Percentiles rank a stretch among this genome's conserved stretches.
phyloP scores from a whole-genome alignment of 768 basidiomycete species.

The Macrolepiota fuliginosa region DNA sequence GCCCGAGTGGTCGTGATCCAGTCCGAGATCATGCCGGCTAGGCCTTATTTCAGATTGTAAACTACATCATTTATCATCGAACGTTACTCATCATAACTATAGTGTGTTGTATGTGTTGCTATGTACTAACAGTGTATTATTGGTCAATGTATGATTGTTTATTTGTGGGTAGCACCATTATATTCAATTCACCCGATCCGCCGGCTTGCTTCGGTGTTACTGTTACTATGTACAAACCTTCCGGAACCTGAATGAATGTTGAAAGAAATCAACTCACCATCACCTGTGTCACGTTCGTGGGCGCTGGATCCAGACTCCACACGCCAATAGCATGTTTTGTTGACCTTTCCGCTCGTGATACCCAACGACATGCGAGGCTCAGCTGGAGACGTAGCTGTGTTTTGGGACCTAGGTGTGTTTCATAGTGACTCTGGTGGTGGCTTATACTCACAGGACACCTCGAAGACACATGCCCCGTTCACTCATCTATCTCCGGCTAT shows the following conservation, averaged over 20 bases:
- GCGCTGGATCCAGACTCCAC: neutral
- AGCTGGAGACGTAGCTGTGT: constrained; percentile 2
- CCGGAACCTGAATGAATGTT: neutral
- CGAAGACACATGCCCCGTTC: constrained; percentile 4
- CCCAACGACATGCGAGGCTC: neutral
- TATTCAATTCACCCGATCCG: neutral
- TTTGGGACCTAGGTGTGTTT: constrained; percentile 8
- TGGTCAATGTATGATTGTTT: neutral
- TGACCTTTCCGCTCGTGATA: neutral
- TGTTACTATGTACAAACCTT: no score
- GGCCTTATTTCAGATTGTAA: no score
- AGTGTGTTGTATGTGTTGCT: neutral
- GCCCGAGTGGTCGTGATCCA: constrained; percentile 23
- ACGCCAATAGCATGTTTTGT: neutral
- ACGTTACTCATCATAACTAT: neutral
- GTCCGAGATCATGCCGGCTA: neutral
- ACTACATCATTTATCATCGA: neutral
- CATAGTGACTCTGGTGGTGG: neutral
- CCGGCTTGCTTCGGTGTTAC: no score
- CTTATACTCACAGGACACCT: neutral
- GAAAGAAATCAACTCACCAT: neutral
- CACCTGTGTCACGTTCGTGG: neutral
- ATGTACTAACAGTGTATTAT: neutral
- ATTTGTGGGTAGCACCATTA: neutral
- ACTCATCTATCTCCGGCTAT: neutral